Base-by-base conservation (phyloP, 208 protist species). In the Leishmania turanica region DNA sequence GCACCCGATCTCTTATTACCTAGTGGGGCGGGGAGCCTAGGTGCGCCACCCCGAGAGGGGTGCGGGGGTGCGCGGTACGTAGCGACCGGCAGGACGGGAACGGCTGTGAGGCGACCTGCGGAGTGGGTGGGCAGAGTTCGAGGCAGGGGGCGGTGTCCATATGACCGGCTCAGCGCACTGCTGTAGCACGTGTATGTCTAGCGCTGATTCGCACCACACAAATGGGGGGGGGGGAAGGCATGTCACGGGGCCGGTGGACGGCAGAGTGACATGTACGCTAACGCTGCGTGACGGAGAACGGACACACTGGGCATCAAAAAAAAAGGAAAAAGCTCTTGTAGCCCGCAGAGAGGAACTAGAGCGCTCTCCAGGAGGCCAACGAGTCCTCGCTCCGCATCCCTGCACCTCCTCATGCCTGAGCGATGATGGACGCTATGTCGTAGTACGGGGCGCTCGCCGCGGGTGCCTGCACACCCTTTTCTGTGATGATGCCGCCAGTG, bases 401-500 rank as follows among this genome's bases (percentile, higher is more conserved):
- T 5, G 40, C 17, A 11, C 45, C 27, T 73, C 40, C 68, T 68
- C 64, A 77, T 21, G 49, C 45, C 71, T 83, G 54, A 0, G 37
- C 68, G 24, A 80, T 78, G 15, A 88, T 87, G 8, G 78, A 60
- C 27, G 84, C 75, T 47, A 97, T 94, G 74, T 95, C 86, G 85
- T 87, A 96, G 75, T 89, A 90, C 9, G 91, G 89, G 5, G 80
- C 87, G 4, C 31, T 24, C 0, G 81, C 70, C 7, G 90, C 78
- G 17, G 96, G 96, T 40, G 58, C 78, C 51, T 93, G 62, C 37
- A 98, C 96, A 56, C 96, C 97, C 75, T 89, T 87, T 78, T 99
- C 97, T 15, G 96, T 99, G 69, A 99, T 97, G 81, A 99, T 98
- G 64, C 96, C 96, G 40, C 96, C 96, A 1, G 96, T 98, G 77